Evolutionary conservation across 1,284 basidiomycete species (phyloP), one percentile per base, ranked within the genome.

Genomic region (Irpex sp.): DNA sequence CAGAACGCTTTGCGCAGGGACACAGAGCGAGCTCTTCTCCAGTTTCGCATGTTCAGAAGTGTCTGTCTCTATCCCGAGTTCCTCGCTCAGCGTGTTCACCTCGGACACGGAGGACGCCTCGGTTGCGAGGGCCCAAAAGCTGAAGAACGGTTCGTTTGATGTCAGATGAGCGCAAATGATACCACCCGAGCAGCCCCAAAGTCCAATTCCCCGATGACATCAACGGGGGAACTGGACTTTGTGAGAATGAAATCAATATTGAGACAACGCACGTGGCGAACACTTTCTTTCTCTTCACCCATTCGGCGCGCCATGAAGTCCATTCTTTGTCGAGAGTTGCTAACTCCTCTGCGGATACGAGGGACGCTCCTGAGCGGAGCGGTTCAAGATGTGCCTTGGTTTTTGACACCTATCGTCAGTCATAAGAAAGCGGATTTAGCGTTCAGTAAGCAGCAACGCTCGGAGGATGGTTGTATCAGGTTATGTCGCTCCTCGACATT

Each of bases 31-130:
- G 4, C 82, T 76, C 42, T 75, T 74, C 71, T 89, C 87, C 45
- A 92, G 71, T 18, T 73, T 71, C 23, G 66, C 62, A 69, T 91
- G 90, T 73, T 91, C 90, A 1, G 76, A 61, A 7, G 86, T 84
- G 67, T 93, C 91, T 49, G 78, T 73, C 73, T 93, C 91, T 61
- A 93, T 82, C 4, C 90, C 90, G 12, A 93, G 80, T 58, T 90
- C 85, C 70, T 91, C 90, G 16, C 78, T 79, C 14, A 93, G 81
- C 49, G 74, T 76, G 9, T 72, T 69, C 1, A 85, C 81, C 52
- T 91, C 86, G 69, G 85, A 82, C 48, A 86, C 85, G 5, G 84
- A 70, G 10, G 91, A 70, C 14, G 82, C 71, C 63, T 92, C 90
- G 8, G 86, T 85, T n/a, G 80, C 82, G 23, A 89, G 71, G 58